Evolutionary conservation across 768 basidiomycete genomes (phyloP).

Genomic region (Rhizopogon roseolus): DNA sequence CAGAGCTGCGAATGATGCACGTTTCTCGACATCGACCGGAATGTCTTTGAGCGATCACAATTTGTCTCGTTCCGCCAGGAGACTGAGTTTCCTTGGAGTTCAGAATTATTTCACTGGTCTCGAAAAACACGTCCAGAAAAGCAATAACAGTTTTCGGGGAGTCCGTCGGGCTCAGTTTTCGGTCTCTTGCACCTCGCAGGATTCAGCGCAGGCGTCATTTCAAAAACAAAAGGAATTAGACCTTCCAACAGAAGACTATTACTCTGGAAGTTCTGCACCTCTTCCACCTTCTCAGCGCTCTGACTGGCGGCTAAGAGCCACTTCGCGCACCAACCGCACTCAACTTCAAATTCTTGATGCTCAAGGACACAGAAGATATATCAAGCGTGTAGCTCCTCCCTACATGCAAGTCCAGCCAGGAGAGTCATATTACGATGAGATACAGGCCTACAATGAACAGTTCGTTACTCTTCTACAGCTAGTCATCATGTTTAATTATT

Average conservation of each 20-base stretch:
- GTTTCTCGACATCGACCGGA: neutral
- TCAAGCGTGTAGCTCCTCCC: conserved; percentile 36
- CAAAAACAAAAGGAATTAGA: conserved; percentile 13
- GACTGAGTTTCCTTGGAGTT: conserved; percentile 26
- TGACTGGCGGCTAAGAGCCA: conserved; percentile 58
- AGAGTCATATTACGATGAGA: conserved; percentile 44
- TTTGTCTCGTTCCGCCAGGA: neutral
- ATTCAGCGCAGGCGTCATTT: conserved; percentile 6
- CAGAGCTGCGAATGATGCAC: neutral
- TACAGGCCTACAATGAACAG: conserved; percentile 52
- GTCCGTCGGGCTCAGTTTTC: conserved; percentile 10
- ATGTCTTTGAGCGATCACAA: neutral
- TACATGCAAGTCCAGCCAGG: conserved; percentile 26
- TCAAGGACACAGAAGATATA: conserved; percentile 17
- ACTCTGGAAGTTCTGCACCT: conserved; percentile 23
- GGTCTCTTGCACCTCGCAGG: conserved; percentile 5
- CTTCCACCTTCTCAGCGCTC: conserved; percentile 34
- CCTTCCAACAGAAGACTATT: conserved; percentile 23
- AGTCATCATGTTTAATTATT: neutral
- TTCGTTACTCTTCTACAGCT: conserved; percentile 19
- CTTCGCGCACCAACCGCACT: conserved; percentile 33
- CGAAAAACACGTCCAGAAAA: conserved; percentile 3
- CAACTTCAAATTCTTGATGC: conserved; percentile 11
- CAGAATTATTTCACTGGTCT: conserved; percentile 22
- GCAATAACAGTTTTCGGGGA: neutral